Base-by-base conservation (phyloP, 352 stramenopile genomes). In the Phytopythium litorale region DNA sequence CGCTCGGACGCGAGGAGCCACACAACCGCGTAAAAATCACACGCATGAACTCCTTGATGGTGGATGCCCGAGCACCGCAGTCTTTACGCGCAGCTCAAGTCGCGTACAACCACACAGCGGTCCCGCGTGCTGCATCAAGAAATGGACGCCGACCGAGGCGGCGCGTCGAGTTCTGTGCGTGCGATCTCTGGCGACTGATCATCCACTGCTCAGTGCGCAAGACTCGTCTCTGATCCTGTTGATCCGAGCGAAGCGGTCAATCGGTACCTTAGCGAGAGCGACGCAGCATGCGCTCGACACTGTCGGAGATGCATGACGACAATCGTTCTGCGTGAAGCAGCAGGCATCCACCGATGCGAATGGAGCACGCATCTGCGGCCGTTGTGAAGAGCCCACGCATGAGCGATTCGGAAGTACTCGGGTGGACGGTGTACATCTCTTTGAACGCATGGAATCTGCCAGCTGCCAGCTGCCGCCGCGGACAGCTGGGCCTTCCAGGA, bases 81-180 rank as follows among this genome's bases (percentile, higher is more conserved):
- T 13, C n/a, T 48, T 48, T 48, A 48, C 42, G 42, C 42, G 42
- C 42, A 13, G 42, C 42, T 48, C 42, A 48, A 48, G 42, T 48
- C 5, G 42, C 19, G n/a, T 23, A 48, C 40, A 21, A 21, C 15
- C 12, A 46, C 18, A 21, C 15, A 21, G 16, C 42, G 15, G 7
- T 48, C 9, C 42, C 15, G 16, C 6, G 42, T 25, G 4, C 6
- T 25, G 42, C 42, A 18, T 48, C 42, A 48, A 48, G 18, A 25
- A 25, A 48, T 48, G 15, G 42, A 8, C 3, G 42, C 42, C 19
- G 11, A 7, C 3, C 19, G 42, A 11, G 8, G 16, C 19, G 8
- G 4, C 19, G 42, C 19, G 13, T 7, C 5, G 4, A 25, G 42
- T 48, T 7, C 42, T 9, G 40, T 46, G 40, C 40, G 16, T 6